Evolutionary conservation across 2,329 filamentous ascomycete species (phyloP).

Genomic region (Aspergillus sclerotialis): DNA sequence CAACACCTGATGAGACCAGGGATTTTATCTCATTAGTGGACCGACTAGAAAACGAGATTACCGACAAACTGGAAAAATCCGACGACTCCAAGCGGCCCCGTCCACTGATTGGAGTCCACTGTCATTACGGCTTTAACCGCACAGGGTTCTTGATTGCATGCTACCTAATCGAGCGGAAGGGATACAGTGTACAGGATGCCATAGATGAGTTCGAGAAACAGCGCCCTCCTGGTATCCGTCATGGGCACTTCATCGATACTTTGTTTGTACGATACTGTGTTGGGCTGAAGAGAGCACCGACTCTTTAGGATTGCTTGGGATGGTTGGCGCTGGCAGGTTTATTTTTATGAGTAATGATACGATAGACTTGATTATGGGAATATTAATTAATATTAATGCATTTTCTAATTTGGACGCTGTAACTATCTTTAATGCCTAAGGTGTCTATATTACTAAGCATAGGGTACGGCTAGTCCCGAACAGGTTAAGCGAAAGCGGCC

Average conservation of each 20-base stretch:
- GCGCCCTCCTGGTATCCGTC: slow-evolving; percentile 76
- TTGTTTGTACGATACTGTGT: slow-evolving; percentile 69
- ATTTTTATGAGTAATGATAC: slow-evolving; percentile 17
- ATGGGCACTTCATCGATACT: slow-evolving; percentile 81
- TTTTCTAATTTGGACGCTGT: not conserved
- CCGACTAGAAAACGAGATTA: slow-evolving; percentile 52
- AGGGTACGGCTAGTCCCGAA: slow-evolving; percentile 36
- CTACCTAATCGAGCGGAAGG: slow-evolving; percentile 78
- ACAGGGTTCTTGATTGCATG: slow-evolving; percentile 87
- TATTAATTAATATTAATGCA: slow-evolving; percentile 6
- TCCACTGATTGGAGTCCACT: slow-evolving; percentile 73
- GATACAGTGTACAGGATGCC: slow-evolving; percentile 65
- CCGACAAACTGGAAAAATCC: slow-evolving; percentile 37
- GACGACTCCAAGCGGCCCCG: slow-evolving; percentile 29
- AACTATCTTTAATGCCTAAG: slow-evolving; percentile 9
- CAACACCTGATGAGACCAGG: slow-evolving; percentile 54
- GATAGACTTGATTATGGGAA: slow-evolving; percentile 14
- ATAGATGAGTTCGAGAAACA: slow-evolving; percentile 68
- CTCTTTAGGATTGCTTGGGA: slow-evolving; percentile 17
- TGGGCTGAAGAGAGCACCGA: slow-evolving; percentile 41
- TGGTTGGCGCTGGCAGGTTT: not conserved
- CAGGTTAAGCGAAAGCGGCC: slow-evolving; percentile 34
- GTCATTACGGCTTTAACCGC: slow-evolving; percentile 92
- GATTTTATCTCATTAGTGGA: slow-evolving; percentile 56
- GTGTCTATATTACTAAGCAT: too few species aligned